These are phyloP conservation scores for Knufia fluminis DNA, from an alignment of 2,329 filamentous ascomycete species.

Conservation along the genomic window DNA sequence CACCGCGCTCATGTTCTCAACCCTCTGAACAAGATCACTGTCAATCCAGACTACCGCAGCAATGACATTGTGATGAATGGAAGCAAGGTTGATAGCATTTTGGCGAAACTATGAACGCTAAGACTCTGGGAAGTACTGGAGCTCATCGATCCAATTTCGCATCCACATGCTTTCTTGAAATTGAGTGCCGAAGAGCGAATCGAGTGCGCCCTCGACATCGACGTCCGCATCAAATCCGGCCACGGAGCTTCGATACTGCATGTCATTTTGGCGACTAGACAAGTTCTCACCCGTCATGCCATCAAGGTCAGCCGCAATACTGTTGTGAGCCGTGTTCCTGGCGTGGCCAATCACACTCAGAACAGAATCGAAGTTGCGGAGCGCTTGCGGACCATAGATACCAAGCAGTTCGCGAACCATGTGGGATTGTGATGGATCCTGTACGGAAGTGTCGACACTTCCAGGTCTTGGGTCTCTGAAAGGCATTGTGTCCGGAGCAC, in stretches of 20 bases:
- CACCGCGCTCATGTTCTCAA: conserved; percentile 42
- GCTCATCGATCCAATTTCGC: conserved; percentile 13
- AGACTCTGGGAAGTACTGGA: conserved; percentile 10
- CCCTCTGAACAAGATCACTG: conserved; percentile 41
- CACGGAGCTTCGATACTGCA: not conserved
- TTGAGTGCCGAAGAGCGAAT: conserved; percentile 1
- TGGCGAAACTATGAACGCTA: not conserved
- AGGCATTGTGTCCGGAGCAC: not conserved
- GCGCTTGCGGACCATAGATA: conserved; percentile 9
- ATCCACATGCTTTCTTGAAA: conserved; percentile 15
- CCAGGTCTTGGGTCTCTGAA: not conserved
- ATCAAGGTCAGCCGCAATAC: not conserved
- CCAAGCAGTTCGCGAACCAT: conserved; percentile 7
- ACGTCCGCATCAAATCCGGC: not conserved
- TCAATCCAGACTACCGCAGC: conserved; percentile 31
- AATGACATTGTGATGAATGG: conserved; percentile 61
- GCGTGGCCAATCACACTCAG: not conserved
- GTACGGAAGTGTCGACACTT: not conserved
- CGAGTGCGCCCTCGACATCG: not conserved
- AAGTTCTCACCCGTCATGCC: not conserved
- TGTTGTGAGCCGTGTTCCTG: not conserved
- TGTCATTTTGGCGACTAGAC: not conserved
- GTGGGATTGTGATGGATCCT: not conserved
- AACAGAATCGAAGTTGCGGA: conserved; percentile 10
- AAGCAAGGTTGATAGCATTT: conserved; percentile 23